phyloP scores from a whole-genome alignment of 495 filamentous ascomycete genomes.

The Neurospora sp. region DNA sequence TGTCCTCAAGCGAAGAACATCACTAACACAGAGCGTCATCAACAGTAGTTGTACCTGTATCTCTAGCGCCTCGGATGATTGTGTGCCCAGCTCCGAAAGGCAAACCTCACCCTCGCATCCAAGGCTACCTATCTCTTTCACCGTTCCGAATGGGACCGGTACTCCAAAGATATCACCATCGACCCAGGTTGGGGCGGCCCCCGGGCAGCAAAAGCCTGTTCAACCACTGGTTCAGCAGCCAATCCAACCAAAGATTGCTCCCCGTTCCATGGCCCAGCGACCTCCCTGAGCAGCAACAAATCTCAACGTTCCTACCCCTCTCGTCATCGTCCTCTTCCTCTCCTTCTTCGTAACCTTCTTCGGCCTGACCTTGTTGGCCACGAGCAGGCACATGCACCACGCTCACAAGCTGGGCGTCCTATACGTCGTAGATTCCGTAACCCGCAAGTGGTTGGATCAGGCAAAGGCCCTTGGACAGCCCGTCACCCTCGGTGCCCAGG shows the following conservation, averaged over 20 bases:
- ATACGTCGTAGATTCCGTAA: neutral
- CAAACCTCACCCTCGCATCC: no score
- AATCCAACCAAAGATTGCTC: neutral
- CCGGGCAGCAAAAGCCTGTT: conserved; percentile 21
- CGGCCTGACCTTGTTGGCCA: neutral
- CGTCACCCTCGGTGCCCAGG: neutral
- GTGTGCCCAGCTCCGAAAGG: neutral
- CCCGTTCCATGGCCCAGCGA: neutral
- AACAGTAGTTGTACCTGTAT: no score
- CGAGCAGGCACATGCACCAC: neutral
- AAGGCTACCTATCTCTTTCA: no score
- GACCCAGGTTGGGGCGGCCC: neutral
- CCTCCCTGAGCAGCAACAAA: neutral
- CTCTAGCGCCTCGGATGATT: no score
- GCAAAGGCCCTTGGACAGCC: neutral
- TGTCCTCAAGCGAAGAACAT: no score
- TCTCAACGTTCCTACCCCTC: neutral
- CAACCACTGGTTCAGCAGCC: conserved; percentile 18
- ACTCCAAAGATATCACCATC: no score
- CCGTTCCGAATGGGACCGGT: no score
- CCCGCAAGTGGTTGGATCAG: neutral
- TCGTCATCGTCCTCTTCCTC: neutral
- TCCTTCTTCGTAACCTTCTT: neutral
- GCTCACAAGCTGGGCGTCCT: neutral
- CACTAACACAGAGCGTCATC: no score